Base-by-base conservation (phyloP, 2,329 filamentous ascomycete genomes). In the Aureobasidium sp. region DNA sequence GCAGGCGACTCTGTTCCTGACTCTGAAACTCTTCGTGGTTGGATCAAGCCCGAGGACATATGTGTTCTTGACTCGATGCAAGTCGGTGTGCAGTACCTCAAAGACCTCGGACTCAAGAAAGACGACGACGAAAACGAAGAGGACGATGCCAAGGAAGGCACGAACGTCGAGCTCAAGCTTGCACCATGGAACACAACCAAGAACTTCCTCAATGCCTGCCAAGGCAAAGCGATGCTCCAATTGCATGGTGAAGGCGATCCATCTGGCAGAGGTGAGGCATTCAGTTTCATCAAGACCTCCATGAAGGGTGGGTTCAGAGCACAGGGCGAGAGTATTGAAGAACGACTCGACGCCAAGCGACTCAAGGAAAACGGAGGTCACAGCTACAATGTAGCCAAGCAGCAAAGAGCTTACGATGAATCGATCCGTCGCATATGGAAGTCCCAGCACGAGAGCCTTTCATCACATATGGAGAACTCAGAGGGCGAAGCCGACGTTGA, bases 291-390 rank as follows among this genome's bases (percentile, higher is more conserved):
- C 74, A 91, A 94, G 71, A 97, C 92, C 0, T 96, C 91, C 0
- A 99, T 99, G 94, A 99, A 99, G 76, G 94, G 94, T 65, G 94
- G 94, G 0, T 99, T 97, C 74, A 90, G 92, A 71, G 88, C 91
- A 22, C 84, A 95, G 29, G 91, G 91, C 22, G 91, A 96, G 73
- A 92, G 90, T 70, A 90, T 92, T 64, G 89, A 91, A 70, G 89
- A 92, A 65, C 90, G 92, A 72, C 85, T 94, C 66, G 90, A 92
- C 71, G 89, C 89, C 17, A 93, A 94, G 69, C 78, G 79, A 65
- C 75, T 81, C 63, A 86, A 85, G 66, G 84, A 87, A 62, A 79
- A 82, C 66, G 91, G 91, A 61, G 94, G 94, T 0, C 94, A 99
- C 75, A 92, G 90, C 68, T 99, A 99, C 78, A 99, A 99, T 66